Evolutionary conservation across 140 eudicot genomes (phyloP).

Genomic region (Ambrosia hybrid): DNA sequence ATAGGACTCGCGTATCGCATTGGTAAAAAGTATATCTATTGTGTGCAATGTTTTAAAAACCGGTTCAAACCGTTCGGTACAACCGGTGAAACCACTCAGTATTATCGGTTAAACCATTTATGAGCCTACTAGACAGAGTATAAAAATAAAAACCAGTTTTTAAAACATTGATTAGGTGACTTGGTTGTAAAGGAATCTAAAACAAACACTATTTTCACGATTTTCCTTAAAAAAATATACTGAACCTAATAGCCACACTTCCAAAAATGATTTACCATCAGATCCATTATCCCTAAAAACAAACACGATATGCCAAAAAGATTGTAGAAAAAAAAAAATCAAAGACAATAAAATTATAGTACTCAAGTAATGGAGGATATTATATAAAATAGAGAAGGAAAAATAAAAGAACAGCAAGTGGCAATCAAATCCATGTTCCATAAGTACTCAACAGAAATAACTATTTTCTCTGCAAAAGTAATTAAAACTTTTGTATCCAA

Average conservation of each 20-base stretch:
- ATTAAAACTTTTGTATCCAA: conserved; percentile 9
- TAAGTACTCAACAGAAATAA: conserved; percentile 33
- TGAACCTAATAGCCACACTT: neutral
- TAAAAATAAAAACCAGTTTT: too few relatives aligned
- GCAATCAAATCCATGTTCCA: conserved; percentile 47
- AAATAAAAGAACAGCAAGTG: conserved; percentile 20
- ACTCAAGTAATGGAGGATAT: conserved; percentile 21
- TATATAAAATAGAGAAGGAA: neutral
- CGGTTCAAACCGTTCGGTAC: too few relatives aligned
- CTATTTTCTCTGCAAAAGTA: conserved; percentile 39
- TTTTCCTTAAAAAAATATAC: neutral
- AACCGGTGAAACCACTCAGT: too few relatives aligned
- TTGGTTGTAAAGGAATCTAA: too few relatives aligned
- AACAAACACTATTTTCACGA: neutral
- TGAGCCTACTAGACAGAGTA: too few relatives aligned
- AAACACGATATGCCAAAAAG: conserved; percentile 27
- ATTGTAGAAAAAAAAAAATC: neutral
- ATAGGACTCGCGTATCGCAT: too few relatives aligned
- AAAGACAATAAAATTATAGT: conserved; percentile 28
- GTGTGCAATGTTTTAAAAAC: too few relatives aligned
- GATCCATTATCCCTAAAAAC: conserved; percentile 24
- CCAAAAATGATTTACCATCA: conserved; percentile 18
- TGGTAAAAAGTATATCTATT: too few relatives aligned
- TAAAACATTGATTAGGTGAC: too few relatives aligned
- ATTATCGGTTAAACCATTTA: too few relatives aligned